These are phyloP conservation scores for Dalbergia cochinchinensis DNA, from an alignment of 306 rosid genomes.

Conservation along the genomic window DNA sequence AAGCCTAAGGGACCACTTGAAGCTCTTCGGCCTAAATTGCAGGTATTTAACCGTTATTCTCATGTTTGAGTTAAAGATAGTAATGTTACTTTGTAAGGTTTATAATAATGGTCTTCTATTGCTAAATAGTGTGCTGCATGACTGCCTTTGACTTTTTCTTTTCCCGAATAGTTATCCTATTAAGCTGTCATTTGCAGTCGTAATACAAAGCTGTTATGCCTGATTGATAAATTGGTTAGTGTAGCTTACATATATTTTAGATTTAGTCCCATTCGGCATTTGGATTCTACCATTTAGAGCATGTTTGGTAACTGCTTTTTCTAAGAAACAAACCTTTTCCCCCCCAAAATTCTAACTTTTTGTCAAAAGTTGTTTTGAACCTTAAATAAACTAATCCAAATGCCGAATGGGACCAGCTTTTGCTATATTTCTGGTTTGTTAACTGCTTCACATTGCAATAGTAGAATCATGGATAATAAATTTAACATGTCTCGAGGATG, in stretches of 20 bases:
- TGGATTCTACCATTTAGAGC: conserved; percentile 4
- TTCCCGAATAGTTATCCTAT: conserved; percentile 14
- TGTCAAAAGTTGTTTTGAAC: neutral
- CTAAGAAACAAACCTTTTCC: too few species aligned
- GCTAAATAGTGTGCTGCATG: conserved; percentile 3
- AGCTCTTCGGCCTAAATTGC: conserved; percentile 94
- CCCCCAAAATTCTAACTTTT: too few species aligned
- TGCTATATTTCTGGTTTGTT: neutral
- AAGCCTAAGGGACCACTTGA: conserved; percentile 99
- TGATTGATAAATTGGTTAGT: neutral
- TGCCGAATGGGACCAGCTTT: neutral
- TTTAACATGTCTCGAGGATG: neutral
- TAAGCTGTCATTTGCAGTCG: conserved; percentile 10
- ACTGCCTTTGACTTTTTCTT: conserved; percentile 18
- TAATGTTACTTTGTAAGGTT: neutral
- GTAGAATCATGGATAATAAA: neutral
- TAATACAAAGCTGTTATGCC: neutral
- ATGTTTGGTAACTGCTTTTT: neutral
- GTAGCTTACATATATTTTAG: conserved; percentile 11
- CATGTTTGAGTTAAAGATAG: neutral
- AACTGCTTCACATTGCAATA: neutral
- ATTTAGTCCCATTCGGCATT: too few species aligned
- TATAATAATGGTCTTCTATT: conserved; percentile 31
- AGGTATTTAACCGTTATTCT: conserved; percentile 59
- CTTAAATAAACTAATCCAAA: neutral